Conservation (phyloP, 2,329 filamentous ascomycete species). For the Coniella lustricola region DNA sequence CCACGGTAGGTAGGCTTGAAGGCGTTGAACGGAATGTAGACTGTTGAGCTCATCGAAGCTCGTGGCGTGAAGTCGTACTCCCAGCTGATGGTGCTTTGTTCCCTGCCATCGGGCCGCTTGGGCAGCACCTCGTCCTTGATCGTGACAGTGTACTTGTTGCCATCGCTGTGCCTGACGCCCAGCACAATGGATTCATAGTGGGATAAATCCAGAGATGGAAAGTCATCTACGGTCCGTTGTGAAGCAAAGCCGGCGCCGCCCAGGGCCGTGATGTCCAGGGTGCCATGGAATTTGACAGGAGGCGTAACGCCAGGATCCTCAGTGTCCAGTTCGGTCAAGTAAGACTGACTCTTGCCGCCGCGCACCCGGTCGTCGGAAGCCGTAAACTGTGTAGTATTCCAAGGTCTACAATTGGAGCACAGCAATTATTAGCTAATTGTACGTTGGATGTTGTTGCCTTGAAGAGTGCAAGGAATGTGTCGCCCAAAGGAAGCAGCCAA, state of each 20-base stretch:
- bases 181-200: slow-evolving; percentile 44
- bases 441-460: not conserved
- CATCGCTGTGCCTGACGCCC: slow-evolving; percentile 54
- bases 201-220: slow-evolving; percentile 17
- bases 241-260: slow-evolving; percentile 79
- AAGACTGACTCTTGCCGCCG: slow-evolving; percentile 58
- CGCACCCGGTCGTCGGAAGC: slow-evolving; percentile 71
- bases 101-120: slow-evolving; percentile 55
- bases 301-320: not conserved
- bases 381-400: slow-evolving; percentile 43
- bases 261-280: slow-evolving; percentile 57
- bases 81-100: slow-evolving; percentile 65
- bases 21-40: slow-evolving; percentile 48
- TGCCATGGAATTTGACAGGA: slow-evolving; percentile 37
- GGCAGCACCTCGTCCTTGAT: slow-evolving; percentile 63
- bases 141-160: slow-evolving; percentile 65
- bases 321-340: slow-evolving; percentile 27
- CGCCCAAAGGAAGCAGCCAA: no score
- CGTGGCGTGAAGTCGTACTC: slow-evolving; percentile 65
- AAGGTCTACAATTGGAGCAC: slow-evolving; percentile 1
- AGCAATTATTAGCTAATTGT: not conserved
- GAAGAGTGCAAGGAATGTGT: no score
- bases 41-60: no score
- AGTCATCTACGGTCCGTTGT: slow-evolving; percentile 52
- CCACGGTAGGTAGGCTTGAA: slow-evolving; percentile 71